Base-by-base conservation (phyloP, 768 basidiomycete species). In the Pleurotus djamor region DNA sequence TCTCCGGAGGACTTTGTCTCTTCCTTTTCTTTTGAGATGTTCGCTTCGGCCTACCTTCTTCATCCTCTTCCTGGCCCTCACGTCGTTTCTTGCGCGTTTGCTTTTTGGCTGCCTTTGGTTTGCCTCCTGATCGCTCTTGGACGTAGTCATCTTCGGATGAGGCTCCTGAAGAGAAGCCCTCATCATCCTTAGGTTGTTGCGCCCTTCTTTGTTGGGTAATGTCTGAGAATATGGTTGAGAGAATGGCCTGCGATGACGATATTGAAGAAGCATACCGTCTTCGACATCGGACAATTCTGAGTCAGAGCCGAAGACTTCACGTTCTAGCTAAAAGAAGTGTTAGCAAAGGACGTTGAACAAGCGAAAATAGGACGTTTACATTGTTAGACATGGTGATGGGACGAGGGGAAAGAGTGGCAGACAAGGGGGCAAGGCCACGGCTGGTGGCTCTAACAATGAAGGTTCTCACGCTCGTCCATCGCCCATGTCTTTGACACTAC, bases 201-300 rank as follows among this genome's bases (percentile, higher is more conserved):
- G 66, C 59, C 34, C 71, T 62, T 21, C 69, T 48, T 43, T 51
- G 52, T 55, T 59, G 70, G 72, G 17, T 64, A 68, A 43, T 50
- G 12, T 52, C 52, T 16, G 17, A 57, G 49, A 38, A 35, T 14
- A 44, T 32, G 37, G 65, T 52, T 59, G 66, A 57, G 14, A 35
- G 12, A 16, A 48, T 36, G 14, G 13, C 10, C 13, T n/a, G 50
- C n/a, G 16, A 9, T 58, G 17, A 28, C 13, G 16, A 14, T 28
- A 21, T 61, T 48, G 28, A 10, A 59, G 12, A 52, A 63, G 66
- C 67, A 10, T 43, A 82, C 81, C 79, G n/a, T 83, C 85, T 38
- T 91, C 88, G 62, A 89, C 89, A 59, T 87, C 86, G 7, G 91
- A 93, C 7, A 93, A 83, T 62, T 96, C 94, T 3, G 92, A 92